phyloP scores from a whole-genome alignment of 2,329 filamentous ascomycete genomes.

The Sporothrix variecibatus region DNA sequence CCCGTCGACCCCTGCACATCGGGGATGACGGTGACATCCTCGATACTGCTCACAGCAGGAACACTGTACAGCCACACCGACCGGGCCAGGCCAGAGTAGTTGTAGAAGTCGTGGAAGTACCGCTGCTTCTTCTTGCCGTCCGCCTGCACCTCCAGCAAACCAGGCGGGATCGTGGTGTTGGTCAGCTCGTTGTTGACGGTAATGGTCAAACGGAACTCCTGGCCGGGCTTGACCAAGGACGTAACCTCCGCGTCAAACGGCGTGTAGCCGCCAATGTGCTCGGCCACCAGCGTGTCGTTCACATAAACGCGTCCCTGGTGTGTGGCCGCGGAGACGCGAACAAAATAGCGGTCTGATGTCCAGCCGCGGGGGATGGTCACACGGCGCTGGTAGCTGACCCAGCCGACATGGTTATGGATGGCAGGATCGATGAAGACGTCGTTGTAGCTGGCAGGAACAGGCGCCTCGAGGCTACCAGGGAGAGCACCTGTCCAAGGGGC shows the following conservation, averaged over 20 bases:
- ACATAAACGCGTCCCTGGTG: background rate
- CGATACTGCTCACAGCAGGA: background rate
- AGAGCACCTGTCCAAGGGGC: background rate
- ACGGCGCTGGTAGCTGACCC: background rate
- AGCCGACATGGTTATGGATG: constrained; percentile 6
- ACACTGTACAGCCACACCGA: constrained; percentile 10
- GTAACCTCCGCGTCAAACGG: constrained; percentile 2
- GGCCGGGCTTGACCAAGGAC: background rate
- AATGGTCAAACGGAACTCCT: background rate
- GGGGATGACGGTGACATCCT: background rate
- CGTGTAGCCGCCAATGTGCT: constrained; percentile 11
- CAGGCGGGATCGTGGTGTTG: constrained; percentile 2
- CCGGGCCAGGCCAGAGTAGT: background rate
- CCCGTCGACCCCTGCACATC: background rate
- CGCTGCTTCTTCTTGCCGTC: background rate
- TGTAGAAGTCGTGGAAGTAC: constrained; percentile 7
- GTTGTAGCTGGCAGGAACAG: constrained; percentile 7
- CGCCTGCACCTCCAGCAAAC: background rate
- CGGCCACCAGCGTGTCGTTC: background rate
- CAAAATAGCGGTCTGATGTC: background rate
- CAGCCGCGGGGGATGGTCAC: background rate
- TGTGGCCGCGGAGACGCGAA: background rate
- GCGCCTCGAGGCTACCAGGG: background rate
- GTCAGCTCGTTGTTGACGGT: constrained; percentile 7
- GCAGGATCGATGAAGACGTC: constrained; percentile 1